phyloP scores from a whole-genome alignment of 2,329 filamentous ascomycete species.

The Aspergillus udagawae region DNA sequence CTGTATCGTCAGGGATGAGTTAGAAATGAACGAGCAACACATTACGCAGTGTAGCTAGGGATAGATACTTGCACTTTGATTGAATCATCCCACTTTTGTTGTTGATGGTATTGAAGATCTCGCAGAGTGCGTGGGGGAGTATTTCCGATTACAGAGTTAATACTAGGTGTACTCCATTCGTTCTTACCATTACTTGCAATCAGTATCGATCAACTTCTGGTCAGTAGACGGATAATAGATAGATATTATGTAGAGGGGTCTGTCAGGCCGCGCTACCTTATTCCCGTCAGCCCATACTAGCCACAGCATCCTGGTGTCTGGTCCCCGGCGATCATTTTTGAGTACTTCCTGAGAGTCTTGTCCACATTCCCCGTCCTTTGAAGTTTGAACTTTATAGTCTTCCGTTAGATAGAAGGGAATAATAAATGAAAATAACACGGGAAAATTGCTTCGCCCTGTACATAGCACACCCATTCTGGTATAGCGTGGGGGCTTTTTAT shows the following conservation, averaged over 20 bases:
- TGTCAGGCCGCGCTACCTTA: not conserved
- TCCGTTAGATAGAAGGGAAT: not conserved
- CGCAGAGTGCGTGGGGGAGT: not conserved
- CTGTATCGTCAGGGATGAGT: not conserved
- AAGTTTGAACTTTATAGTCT: not conserved
- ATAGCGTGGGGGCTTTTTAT: not conserved
- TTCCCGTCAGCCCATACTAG: not conserved
- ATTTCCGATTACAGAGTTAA: not conserved
- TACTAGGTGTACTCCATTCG: no score
- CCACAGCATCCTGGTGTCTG: not conserved
- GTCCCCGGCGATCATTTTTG: not conserved
- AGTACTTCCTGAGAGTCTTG: not conserved
- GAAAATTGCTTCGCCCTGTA: not conserved
- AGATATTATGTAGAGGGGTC: not conserved
- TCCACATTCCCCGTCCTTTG: not conserved
- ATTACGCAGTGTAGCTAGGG: not conserved
- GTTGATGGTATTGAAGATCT: not conserved
- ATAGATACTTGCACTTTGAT: not conserved
- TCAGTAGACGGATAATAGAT: not conserved
- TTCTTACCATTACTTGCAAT: not conserved
- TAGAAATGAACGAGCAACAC: not conserved
- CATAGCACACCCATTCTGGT: not conserved
- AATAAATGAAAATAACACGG: not conserved
- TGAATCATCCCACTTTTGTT: not conserved
- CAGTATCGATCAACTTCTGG: not conserved